Percentiles rank a stretch among this genome's conserved stretches.
Conservation (phyloP, 495 filamentous ascomycete species). For the Xylaria flabelliformis region DNA sequence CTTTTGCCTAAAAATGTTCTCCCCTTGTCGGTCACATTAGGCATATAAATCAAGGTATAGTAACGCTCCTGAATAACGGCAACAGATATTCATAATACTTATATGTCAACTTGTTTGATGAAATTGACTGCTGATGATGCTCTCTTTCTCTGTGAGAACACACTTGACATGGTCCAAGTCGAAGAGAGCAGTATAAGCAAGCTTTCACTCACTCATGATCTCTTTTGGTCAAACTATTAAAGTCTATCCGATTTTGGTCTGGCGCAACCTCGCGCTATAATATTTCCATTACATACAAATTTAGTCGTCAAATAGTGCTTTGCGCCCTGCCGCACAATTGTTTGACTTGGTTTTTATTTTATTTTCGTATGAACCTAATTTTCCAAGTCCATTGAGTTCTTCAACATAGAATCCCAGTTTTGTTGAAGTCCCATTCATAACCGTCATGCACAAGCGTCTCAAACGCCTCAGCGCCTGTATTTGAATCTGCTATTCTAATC, state of each 20-base stretch:
- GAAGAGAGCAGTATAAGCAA: not conserved
- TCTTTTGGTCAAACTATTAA: not conserved
- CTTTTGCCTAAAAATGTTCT: not conserved
- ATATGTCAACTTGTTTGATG: not conserved
- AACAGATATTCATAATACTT: not conserved
- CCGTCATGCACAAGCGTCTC: not conserved
- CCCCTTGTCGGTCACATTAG: not conserved
- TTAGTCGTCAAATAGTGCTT: not conserved
- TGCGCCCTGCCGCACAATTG: not conserved
- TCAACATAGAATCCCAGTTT: not conserved
- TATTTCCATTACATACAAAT: not conserved
- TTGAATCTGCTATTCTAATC: slow-evolving; percentile 18
- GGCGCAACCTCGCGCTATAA: not conserved
- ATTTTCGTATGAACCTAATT: not conserved
- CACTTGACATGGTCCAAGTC: not conserved
- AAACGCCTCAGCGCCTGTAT: slow-evolving; percentile 4
- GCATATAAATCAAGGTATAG: not conserved
- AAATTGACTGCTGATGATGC: not conserved
- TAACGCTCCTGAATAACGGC: not conserved
- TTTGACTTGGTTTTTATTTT: not conserved
- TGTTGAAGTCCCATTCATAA: not conserved
- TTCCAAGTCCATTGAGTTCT: not conserved
- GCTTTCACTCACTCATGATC: not conserved
- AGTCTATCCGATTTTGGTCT: not conserved
- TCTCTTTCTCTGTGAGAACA: not conserved